Evolutionary conservation across 192 early-diverging fungal genomes (phyloP).

Genomic region (Entophlyctis luteolus): DNA sequence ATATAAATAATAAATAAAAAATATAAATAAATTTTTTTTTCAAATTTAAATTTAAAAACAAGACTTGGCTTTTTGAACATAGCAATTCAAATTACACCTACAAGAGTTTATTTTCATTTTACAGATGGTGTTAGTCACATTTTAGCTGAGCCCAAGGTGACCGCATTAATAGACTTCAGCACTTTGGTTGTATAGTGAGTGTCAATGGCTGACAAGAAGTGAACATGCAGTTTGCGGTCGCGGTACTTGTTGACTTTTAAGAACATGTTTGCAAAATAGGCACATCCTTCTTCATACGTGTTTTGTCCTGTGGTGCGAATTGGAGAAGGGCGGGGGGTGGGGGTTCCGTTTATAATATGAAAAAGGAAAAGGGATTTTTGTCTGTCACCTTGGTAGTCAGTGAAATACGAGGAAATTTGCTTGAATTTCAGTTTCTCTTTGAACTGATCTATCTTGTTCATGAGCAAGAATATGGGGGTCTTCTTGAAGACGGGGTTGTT

Average conservation of each 20-base stretch:
- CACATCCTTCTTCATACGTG: conserved; percentile 40
- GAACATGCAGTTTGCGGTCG: conserved; percentile 48
- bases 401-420: not conserved
- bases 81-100: no score
- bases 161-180: conserved; percentile 7
- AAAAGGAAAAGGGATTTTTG: no score
- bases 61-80: no score
- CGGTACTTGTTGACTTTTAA: conserved; percentile 32
- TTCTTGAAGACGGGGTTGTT: not conserved
- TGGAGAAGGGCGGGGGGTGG: no score
- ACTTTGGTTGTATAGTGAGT: conserved; percentile 50
- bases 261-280: conserved; percentile 43
- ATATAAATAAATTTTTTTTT: no score
- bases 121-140: no score
- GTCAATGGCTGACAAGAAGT: conserved; percentile 59
- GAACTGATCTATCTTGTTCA: conserved; percentile 40
- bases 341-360: no score
- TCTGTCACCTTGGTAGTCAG: not conserved
- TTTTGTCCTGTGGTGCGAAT: conserved; percentile 44
- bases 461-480: conserved; percentile 24
- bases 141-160: not conserved
- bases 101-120: no score
- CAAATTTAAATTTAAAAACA: no score
- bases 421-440: conserved; percentile 21
- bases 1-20: no score